phyloP scores from a whole-genome alignment of 2,329 filamentous ascomycete species.

The Rachicladosporium sp. region DNA sequence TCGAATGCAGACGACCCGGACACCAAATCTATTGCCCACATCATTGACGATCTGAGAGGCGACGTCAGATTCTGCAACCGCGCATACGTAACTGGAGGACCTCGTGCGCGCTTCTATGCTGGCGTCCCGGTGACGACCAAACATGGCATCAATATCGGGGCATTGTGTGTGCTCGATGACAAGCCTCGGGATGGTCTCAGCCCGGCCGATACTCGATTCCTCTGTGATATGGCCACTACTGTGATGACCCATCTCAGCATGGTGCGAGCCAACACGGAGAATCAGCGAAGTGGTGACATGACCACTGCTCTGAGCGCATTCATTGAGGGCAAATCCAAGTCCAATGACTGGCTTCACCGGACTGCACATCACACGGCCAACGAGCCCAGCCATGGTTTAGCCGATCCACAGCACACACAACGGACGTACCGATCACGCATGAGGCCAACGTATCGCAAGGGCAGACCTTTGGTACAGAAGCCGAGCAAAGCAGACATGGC shows the following conservation, averaged over 20 bases:
- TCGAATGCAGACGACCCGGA: constrained; percentile 8
- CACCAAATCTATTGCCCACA: constrained; percentile 7
- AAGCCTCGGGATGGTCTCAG: constrained; percentile 40
- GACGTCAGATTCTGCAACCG: constrained; percentile 16
- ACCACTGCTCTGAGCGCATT: constrained; percentile 42
- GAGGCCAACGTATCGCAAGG: too few species aligned
- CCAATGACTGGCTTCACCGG: constrained; percentile 4
- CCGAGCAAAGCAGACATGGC: too few species aligned
- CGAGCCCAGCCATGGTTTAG: background rate
- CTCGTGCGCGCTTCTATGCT: constrained; percentile 37
- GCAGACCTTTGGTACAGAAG: too few species aligned
- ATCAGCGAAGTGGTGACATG: constrained; percentile 42
- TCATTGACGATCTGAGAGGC: constrained; percentile 19
- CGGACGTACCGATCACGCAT: too few species aligned
- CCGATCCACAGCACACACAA: too few species aligned
- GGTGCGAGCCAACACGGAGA: constrained; percentile 40
- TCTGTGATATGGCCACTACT: constrained; percentile 45
- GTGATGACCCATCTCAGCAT: constrained; percentile 52
- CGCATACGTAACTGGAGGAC: constrained; percentile 18
- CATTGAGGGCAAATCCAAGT: constrained; percentile 11
- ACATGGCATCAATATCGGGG: constrained; percentile 47
- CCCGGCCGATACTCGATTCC: constrained; percentile 38
- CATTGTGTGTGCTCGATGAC: constrained; percentile 48
- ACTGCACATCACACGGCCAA: background rate
- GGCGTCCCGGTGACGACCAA: constrained; percentile 50